Conservation (phyloP, 331 rosid genomes). For the Quercus lobata region DNA sequence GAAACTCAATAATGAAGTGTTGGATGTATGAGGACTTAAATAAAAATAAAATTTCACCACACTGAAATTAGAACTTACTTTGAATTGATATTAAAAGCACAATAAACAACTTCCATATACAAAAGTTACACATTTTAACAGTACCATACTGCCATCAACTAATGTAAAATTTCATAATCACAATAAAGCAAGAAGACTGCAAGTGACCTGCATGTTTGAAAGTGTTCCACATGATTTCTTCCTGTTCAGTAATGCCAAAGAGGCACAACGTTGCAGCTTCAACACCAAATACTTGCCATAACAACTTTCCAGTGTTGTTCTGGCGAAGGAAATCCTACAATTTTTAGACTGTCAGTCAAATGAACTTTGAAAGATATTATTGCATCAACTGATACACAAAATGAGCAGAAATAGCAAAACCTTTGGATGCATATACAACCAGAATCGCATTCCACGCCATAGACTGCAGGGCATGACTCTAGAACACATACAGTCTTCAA, state of each 20-base stretch:
- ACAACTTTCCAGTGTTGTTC: conserved; percentile 87
- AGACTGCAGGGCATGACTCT: conserved; percentile 46
- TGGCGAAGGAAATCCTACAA: conserved; percentile 87
- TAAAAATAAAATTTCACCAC: neutral
- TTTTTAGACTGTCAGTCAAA: conserved; percentile 8
- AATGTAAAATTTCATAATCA: neutral
- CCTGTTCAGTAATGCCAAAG: conserved; percentile 79
- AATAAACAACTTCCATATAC: neutral
- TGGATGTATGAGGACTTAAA: no score
- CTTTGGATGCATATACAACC: conserved; percentile 99
- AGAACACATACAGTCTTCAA: conserved; percentile 87
- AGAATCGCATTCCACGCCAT: conserved; percentile 63
- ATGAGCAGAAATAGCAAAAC: conserved; percentile 32
- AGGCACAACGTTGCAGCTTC: conserved; percentile 78
- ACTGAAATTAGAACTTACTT: neutral
- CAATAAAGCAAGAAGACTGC: neutral
- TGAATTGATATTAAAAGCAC: neutral
- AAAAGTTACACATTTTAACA: neutral
- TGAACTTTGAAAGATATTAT: neutral
- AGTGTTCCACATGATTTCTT: conserved; percentile 87
- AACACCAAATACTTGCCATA: conserved; percentile 88
- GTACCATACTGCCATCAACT: conserved; percentile 4
- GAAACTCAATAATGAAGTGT: no score
- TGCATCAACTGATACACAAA: neutral
- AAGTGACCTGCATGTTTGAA: conserved; percentile 71